Evolutionary conservation across 2,329 filamentous ascomycete species (phyloP).

Genomic region (Exophiala dermatitidis): DNA sequence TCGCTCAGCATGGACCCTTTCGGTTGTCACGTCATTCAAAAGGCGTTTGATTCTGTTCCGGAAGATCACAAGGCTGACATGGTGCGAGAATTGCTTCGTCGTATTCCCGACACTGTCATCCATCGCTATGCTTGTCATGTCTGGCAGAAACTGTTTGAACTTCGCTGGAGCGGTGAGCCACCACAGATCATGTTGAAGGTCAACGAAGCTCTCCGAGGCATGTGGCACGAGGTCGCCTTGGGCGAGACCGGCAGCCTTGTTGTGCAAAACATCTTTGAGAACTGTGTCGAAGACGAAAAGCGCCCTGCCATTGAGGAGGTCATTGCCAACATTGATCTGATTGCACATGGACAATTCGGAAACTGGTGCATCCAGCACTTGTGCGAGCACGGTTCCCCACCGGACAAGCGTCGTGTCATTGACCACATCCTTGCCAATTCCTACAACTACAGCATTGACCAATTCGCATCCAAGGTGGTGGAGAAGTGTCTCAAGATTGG

Average conservation of each 20-base stretch:
- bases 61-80: conserved; percentile 98
- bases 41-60: conserved; percentile 94
- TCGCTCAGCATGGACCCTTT: conserved; percentile 97
- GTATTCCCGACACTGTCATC: conserved; percentile 95
- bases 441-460: conserved; percentile 96
- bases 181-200: conserved; percentile 98
- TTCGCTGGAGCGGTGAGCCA: conserved; percentile 88
- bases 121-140: conserved; percentile 98
- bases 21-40: conserved; percentile 95
- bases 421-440: conserved; percentile 92
- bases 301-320: conserved; percentile 97
- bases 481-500: conserved; percentile 99
- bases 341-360: conserved; percentile 94
- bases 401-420: conserved; percentile 85
- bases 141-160: conserved; percentile 98
- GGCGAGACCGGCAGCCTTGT: conserved; percentile 96
- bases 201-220: conserved; percentile 82
- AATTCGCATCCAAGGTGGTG: conserved; percentile 97
- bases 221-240: conserved; percentile 98
- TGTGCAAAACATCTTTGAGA: conserved; percentile 99
- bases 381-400: conserved; percentile 87
- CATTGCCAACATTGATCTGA: conserved; percentile 86
- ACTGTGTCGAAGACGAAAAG: conserved; percentile 97
- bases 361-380: conserved; percentile 99
- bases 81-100: conserved; percentile 93